These are phyloP conservation scores for Tuber umbilicatum DNA, from an alignment of 495 filamentous ascomycete genomes.

Conservation along the genomic window DNA sequence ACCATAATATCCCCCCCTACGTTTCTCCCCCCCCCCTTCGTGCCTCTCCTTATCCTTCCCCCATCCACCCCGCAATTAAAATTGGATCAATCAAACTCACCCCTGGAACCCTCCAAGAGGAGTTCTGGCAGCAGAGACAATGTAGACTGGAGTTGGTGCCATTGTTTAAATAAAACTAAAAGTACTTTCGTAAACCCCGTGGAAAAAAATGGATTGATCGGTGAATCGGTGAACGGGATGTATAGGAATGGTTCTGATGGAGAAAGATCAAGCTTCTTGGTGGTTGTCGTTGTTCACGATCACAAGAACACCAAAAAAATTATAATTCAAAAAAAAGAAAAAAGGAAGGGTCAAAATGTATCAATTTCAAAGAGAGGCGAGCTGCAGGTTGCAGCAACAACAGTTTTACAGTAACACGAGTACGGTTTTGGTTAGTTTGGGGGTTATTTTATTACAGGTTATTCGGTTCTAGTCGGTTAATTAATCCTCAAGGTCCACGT, in stretches of 20 bases:
- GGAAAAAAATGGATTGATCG: not conserved
- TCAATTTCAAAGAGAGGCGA: no score
- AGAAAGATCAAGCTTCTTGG: not conserved
- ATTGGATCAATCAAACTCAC: constrained; percentile 48
- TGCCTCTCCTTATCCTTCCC: not conserved
- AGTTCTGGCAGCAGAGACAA: constrained; percentile 84
- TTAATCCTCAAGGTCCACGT: not conserved
- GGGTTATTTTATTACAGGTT: not conserved
- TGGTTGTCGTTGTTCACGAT: not conserved
- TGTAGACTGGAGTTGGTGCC: constrained; percentile 59
- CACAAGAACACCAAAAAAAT: not conserved
- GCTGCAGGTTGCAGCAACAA: not conserved
- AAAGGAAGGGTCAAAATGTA: no score
- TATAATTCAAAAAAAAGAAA: not conserved
- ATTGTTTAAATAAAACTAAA: not conserved
- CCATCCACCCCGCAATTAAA: not conserved
- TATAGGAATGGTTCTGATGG: not conserved
- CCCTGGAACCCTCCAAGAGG: constrained; percentile 90
- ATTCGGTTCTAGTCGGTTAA: not conserved
- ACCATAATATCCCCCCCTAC: constrained; percentile 16
- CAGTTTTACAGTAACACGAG: not conserved
- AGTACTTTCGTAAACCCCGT: not conserved
- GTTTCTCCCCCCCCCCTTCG: constrained; percentile 13
- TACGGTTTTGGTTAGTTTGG: not conserved
- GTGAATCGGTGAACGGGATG: not conserved